Evolutionary conservation across 2,329 filamentous ascomycete genomes (phyloP).

Genomic region (Phialemoniopsis sp.): DNA sequence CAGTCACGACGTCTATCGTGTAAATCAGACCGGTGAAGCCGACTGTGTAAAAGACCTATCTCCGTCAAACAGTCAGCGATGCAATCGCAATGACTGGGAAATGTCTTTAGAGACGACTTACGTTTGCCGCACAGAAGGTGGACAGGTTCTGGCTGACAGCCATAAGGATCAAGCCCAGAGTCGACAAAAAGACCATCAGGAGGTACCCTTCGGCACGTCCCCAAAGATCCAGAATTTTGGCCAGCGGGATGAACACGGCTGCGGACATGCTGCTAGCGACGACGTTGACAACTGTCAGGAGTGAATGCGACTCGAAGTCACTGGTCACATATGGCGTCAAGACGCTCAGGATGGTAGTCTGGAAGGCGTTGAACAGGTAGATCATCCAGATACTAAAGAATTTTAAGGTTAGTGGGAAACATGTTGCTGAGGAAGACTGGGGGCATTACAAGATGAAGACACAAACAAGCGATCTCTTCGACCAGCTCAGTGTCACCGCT

Average conservation of each 20-base stretch:
- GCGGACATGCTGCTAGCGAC: conserved; percentile 50
- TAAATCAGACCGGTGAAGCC: conserved; percentile 56
- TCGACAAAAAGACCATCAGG: conserved; percentile 31
- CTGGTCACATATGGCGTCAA: conserved; percentile 43
- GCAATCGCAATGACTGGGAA: too few species aligned
- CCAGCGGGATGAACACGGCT: conserved; percentile 48
- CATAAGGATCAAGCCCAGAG: conserved; percentile 54
- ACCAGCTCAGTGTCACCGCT: conserved; percentile 15
- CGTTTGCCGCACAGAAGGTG: conserved; percentile 39
- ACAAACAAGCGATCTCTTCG: conserved; percentile 10
- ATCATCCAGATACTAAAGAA: conserved; percentile 39
- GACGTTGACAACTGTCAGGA: conserved; percentile 48
- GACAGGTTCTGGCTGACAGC: conserved; percentile 50
- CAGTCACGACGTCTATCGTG: conserved; percentile 58
- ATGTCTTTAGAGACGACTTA: conserved; percentile 6
- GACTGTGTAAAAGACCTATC: conserved; percentile 57
- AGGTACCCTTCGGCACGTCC: conserved; percentile 40
- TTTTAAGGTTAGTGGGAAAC: conserved; percentile 3
- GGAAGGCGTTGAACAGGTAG: conserved; percentile 46
- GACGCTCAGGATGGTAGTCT: conserved; percentile 33
- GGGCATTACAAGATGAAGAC: conserved; percentile 24
- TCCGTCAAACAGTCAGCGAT: conserved; percentile 19
- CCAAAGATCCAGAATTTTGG: conserved; percentile 44
- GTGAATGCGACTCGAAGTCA: conserved; percentile 46
- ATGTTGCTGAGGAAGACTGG: neutral